Percentiles rank a stretch among this genome's conserved stretches.
Evolutionary conservation across 2,329 filamentous ascomycete genomes (phyloP).

Genomic region (Cercospora brassicicola): DNA sequence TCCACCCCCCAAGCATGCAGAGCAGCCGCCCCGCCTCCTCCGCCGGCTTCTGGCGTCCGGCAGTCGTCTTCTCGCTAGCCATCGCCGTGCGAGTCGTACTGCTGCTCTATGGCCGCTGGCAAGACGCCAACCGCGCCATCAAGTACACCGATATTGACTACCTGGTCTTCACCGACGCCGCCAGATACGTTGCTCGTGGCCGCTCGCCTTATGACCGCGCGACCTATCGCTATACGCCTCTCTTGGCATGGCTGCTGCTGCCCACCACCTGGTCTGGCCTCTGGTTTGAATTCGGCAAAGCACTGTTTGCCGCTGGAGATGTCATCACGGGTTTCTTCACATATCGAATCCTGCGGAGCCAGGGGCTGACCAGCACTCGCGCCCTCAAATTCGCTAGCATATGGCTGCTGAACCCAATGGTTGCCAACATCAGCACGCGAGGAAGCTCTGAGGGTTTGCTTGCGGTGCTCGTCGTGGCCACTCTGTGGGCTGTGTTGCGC

Average conservation of each 20-base stretch:
- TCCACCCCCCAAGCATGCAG: not conserved
- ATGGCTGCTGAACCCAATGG: constrained; percentile 97
- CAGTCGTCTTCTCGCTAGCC: constrained; percentile 46
- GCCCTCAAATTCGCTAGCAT: constrained; percentile 78
- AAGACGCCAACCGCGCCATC: constrained; percentile 85
- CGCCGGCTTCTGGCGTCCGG: constrained; percentile 30
- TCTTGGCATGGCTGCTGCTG: constrained; percentile 86
- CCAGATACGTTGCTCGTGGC: constrained; percentile 69
- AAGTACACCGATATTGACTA: constrained; percentile 99
- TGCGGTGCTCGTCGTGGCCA: constrained; percentile 76
- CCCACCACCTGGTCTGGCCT: constrained; percentile 67
- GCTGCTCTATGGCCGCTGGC: constrained; percentile 84
- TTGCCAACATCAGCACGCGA: constrained; percentile 91
- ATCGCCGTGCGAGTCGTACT: constrained; percentile 69
- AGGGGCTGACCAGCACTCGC: constrained; percentile 50
- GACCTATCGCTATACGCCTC: constrained; percentile 94
- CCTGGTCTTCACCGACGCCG: constrained; percentile 93
- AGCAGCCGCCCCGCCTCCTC: not conserved
- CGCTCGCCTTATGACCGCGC: constrained; percentile 81
- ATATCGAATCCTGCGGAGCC: constrained; percentile 51
- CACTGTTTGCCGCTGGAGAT: constrained; percentile 80
- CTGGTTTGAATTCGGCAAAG: constrained; percentile 83
- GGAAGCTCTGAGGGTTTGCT: constrained; percentile 91
- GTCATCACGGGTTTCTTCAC: constrained; percentile 81
- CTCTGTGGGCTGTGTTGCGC: constrained; percentile 78